Conservation (phyloP, 2,329 filamentous ascomycete genomes). For the Talaromyces sp. region DNA sequence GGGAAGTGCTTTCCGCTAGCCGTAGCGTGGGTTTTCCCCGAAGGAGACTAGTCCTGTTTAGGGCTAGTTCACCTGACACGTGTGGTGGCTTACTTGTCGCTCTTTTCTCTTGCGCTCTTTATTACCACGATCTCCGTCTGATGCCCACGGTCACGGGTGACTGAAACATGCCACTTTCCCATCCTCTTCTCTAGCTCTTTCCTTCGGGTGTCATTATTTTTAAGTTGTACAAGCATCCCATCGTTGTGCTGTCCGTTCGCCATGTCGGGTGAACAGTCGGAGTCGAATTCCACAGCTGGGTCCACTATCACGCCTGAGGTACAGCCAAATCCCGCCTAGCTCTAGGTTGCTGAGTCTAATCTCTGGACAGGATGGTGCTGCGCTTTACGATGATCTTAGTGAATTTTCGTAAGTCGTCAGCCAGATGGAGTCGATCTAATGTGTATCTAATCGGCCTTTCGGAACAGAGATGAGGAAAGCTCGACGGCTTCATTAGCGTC, state of each 20-base stretch:
- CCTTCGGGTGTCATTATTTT: not conserved
- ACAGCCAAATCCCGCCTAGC: not conserved
- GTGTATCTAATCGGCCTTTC: not conserved
- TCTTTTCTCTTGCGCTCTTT: not conserved
- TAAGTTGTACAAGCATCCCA: not conserved
- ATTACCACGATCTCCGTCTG: too few species aligned
- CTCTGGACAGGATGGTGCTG: not conserved
- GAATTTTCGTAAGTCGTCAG: not conserved
- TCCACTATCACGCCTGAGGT: conserved; percentile 1
- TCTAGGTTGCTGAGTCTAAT: not conserved
- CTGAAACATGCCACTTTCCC: not conserved
- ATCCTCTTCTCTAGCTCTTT: not conserved
- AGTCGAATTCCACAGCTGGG: not conserved
- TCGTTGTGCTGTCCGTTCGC: not conserved
- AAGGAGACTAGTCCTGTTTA: not conserved
- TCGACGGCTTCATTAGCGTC: conserved; percentile 4
- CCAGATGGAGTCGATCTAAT: too few species aligned
- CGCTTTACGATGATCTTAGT: not conserved
- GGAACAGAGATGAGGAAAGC: not conserved
- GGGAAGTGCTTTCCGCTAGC: not conserved
- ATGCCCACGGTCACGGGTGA: not conserved
- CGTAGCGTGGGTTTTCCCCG: not conserved
- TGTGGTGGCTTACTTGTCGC: not conserved
- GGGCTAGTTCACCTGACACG: not conserved
- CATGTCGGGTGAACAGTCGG: not conserved